Evolutionary conservation across 306 rosid species (phyloP).

Genomic region (Lagenaria siceraria): DNA sequence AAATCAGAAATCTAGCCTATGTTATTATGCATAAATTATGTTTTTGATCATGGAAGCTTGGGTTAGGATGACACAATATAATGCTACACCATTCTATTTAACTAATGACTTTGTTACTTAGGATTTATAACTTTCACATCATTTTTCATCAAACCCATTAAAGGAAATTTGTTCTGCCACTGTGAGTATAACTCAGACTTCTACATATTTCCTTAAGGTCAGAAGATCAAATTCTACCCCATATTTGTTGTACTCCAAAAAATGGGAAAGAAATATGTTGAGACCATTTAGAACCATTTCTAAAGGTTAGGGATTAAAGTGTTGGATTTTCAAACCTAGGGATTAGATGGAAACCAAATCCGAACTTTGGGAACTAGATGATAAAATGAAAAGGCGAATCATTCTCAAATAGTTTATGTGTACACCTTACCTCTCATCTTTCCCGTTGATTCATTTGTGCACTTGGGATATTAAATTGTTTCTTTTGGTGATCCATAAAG

Average conservation of each 20-base stretch:
- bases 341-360: not conserved
- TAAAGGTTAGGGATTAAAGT: not conserved
- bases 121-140: not conserved
- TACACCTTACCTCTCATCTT: not conserved
- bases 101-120: not conserved
- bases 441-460: not conserved
- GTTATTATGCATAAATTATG: not conserved
- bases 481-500: slow-evolving; percentile 23
- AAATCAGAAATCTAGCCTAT: not conserved
- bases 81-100: not conserved
- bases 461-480: slow-evolving; percentile 9
- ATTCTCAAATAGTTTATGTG: not conserved
- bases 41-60: not conserved
- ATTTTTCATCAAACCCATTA: not conserved
- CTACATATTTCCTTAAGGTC: not conserved
- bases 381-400: not conserved
- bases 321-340: not conserved
- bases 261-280: not conserved
- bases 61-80: not conserved
- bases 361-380: not conserved
- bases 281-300: not conserved
- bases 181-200: not conserved
- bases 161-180: not conserved
- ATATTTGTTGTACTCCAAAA: not conserved
- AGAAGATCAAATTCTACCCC: not conserved